phyloP scores from a whole-genome alignment of 768 basidiomycete species.

The Termitomyces titanicus region DNA sequence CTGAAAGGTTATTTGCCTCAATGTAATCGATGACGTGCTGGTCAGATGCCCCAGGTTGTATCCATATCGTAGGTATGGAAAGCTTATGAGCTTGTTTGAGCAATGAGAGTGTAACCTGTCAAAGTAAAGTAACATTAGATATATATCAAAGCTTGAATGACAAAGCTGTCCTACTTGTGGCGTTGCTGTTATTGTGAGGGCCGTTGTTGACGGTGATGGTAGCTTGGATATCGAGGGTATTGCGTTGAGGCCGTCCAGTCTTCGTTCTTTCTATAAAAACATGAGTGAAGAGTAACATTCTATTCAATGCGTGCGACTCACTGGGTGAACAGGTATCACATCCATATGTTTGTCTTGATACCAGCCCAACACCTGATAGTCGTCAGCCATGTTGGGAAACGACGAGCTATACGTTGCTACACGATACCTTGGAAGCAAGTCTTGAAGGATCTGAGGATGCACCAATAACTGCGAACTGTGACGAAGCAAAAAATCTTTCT shows the following conservation, averaged over 20 bases:
- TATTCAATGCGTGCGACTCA: not conserved
- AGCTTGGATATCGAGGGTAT: constrained; percentile 16
- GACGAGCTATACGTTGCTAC: too few species aligned
- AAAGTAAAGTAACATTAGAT: constrained; percentile 6
- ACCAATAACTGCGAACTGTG: constrained; percentile 19
- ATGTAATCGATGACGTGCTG: constrained; percentile 13
- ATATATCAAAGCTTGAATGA: constrained; percentile 10
- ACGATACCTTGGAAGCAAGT: constrained; percentile 13
- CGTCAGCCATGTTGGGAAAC: not conserved
- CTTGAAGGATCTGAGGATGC: constrained; percentile 15
- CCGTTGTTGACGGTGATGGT: constrained; percentile 16
- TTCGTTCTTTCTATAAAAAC: constrained; percentile 7
- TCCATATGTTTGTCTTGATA: constrained; percentile 17
- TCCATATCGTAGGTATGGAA: constrained; percentile 15
- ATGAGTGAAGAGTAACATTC: not conserved
- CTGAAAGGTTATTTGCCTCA: constrained; percentile 12
- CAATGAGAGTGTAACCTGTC: constrained; percentile 17
- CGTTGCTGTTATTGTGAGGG: constrained; percentile 12
- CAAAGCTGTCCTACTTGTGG: constrained; percentile 9
- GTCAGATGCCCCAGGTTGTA: constrained; percentile 16
- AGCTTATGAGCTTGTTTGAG: constrained; percentile 18
- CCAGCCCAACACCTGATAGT: constrained; percentile 14
- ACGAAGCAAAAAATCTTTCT: constrained; percentile 15
- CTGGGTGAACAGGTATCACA: constrained; percentile 16
- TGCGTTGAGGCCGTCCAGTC: constrained; percentile 11